These are phyloP conservation scores for Marasmius sp. DNA, from an alignment of 1,284 basidiomycete species.

Conservation along the genomic window DNA sequence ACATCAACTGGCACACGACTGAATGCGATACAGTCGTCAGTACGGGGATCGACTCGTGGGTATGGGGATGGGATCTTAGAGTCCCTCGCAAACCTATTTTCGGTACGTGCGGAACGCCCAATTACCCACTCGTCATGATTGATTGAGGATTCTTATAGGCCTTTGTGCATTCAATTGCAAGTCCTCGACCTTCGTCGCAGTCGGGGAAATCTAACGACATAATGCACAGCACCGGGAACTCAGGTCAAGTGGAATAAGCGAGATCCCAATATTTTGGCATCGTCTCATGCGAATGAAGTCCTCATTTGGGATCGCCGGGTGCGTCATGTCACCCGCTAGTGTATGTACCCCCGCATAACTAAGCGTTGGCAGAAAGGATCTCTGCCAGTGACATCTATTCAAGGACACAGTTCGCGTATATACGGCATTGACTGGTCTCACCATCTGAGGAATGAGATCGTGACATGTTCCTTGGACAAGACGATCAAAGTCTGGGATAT, in stretches of 20 bases:
- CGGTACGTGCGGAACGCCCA: conserved; percentile 36
- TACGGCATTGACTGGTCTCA: conserved; percentile 97
- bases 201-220: background rate
- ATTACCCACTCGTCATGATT: background rate
- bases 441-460: conserved; percentile 68
- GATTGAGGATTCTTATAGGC: conserved; percentile 33
- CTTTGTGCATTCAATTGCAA: conserved; percentile 75
- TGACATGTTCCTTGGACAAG: conserved; percentile 91
- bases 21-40: conserved; percentile 78
- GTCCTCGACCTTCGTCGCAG: conserved; percentile 9
- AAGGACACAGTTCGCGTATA: conserved; percentile 85
- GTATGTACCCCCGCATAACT: background rate
- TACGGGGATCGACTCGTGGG: conserved; percentile 79
- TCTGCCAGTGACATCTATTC: conserved; percentile 73
- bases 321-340: conserved; percentile 14
- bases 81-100: conserved; percentile 63
- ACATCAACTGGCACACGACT: conserved; percentile 93
- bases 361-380: conserved; percentile 74
- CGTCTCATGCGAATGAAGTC: conserved; percentile 82
- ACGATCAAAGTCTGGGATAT: conserved; percentile 87
- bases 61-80: conserved; percentile 88
- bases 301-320: conserved; percentile 88
- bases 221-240: conserved; percentile 72
- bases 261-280: conserved; percentile 83
- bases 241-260: conserved; percentile 96